phyloP scores from a whole-genome alignment of 148 eudicot genomes.

The Amaranthus cruentus region DNA sequence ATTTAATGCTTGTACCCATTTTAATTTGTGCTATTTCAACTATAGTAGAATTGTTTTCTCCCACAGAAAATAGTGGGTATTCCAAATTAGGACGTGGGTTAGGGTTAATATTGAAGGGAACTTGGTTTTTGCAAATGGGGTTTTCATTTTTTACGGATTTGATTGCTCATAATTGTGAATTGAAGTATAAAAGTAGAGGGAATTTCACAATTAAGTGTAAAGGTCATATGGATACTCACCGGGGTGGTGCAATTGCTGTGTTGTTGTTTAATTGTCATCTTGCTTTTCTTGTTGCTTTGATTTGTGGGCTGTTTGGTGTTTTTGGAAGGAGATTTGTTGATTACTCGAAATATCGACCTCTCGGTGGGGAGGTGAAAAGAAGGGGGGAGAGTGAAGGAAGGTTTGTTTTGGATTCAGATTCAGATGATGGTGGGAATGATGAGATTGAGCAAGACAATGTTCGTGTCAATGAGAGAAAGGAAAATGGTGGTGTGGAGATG shows the following conservation, averaged over 20 bases:
- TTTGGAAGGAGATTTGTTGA: slow-evolving; percentile 33
- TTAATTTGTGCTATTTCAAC: slow-evolving; percentile 45
- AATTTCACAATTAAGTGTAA: slow-evolving; percentile 61
- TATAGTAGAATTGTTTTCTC: slow-evolving; percentile 40
- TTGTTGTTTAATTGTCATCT: slow-evolving; percentile 70
- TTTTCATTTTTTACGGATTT: slow-evolving; percentile 52
- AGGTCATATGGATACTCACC: slow-evolving; percentile 61
- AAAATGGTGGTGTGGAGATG: slow-evolving; percentile 30
- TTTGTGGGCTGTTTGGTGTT: slow-evolving; percentile 40
- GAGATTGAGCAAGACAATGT: slow-evolving; percentile 27
- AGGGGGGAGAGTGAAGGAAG: slow-evolving; percentile 31
- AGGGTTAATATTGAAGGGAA: slow-evolving; percentile 68
- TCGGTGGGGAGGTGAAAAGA: slow-evolving; percentile 37
- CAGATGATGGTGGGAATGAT: slow-evolving; percentile 40
- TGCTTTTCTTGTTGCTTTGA: slow-evolving; percentile 50
- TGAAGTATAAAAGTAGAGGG: slow-evolving; percentile 56
- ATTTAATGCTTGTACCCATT: slow-evolving; percentile 54
- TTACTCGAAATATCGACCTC: slow-evolving; percentile 40
- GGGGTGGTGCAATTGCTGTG: slow-evolving; percentile 66
- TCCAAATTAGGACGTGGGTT: slow-evolving; percentile 58
- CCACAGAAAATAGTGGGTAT: slow-evolving; percentile 16
- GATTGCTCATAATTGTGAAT: slow-evolving; percentile 50
- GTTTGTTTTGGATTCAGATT: slow-evolving; percentile 62
- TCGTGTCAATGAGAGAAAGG: too few species aligned
- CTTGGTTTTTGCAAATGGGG: slow-evolving; percentile 82